These are phyloP conservation scores for Suillus cothurnatus DNA, from an alignment of 768 basidiomycete genomes.

Conservation along the genomic window DNA sequence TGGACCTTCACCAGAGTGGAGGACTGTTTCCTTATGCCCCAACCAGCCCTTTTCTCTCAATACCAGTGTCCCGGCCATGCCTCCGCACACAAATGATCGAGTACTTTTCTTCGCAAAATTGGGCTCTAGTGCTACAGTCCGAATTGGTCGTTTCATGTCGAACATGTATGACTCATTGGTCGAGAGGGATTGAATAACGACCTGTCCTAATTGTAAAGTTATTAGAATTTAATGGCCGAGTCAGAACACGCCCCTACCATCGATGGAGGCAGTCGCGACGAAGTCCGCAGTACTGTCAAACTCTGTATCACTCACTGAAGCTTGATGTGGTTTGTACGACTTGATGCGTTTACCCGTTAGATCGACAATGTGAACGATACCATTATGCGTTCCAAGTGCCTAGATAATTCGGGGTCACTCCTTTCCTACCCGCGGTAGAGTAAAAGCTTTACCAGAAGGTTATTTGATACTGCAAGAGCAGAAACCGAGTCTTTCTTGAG, in stretches of 20 bases:
- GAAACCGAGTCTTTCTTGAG: conserved; percentile 91
- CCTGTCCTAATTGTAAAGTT: conserved; percentile 64
- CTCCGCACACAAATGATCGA: conserved; percentile 87
- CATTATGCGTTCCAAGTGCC: conserved; percentile 92
- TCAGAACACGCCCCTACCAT: conserved; percentile 60
- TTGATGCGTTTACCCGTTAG: conserved; percentile 80
- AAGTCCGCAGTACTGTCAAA: conserved; percentile 88
- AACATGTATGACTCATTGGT: conserved; percentile 81
- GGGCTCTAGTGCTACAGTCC: conserved; percentile 88
- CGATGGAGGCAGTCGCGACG: conserved; percentile 89
- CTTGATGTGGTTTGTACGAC: conserved; percentile 88
- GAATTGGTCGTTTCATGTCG: conserved; percentile 91
- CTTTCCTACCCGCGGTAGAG: neutral
- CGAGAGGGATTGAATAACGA: conserved; percentile 82
- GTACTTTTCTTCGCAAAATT: conserved; percentile 79
- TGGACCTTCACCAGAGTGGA: conserved; percentile 88
- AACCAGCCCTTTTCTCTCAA: conserved; percentile 96
- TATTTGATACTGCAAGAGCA: conserved; percentile 73
- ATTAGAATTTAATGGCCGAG: neutral
- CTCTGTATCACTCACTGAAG: conserved; percentile 82
- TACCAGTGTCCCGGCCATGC: conserved; percentile 85
- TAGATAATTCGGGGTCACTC: conserved; percentile 31
- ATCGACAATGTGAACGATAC: conserved; percentile 87
- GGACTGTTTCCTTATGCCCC: conserved; percentile 85
- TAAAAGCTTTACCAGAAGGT: conserved; percentile 56